Conservation (phyloP, 805 yeast species). For the Yamadazyma scolyti region DNA sequence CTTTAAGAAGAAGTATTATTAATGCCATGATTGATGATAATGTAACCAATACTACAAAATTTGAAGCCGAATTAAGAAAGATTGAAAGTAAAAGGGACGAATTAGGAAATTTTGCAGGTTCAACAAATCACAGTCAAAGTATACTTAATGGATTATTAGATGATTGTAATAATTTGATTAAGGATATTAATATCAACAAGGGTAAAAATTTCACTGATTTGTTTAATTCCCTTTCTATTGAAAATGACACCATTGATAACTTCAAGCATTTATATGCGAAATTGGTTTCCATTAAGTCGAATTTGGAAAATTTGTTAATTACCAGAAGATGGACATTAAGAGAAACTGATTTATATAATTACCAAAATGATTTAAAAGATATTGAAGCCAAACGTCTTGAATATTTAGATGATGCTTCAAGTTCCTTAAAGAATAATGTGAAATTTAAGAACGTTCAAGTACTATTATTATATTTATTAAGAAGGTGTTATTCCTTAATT, state of each 20-base stretch:
- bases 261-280: constrained; percentile 48
- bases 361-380: constrained; percentile 67
- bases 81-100: constrained; percentile 45
- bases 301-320: constrained; percentile 76
- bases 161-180: constrained; percentile 73
- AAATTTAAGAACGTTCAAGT: constrained; percentile 33
- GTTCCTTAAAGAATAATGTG: constrained; percentile 13
- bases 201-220: constrained; percentile 15
- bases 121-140: constrained; percentile 25
- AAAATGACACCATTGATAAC: constrained; percentile 15
- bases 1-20: constrained; percentile 60
- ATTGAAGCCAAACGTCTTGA: constrained; percentile 71
- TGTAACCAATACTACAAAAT: constrained; percentile 7
- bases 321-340: constrained; percentile 98
- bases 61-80: constrained; percentile 21
- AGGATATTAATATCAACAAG: constrained; percentile 56
- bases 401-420: constrained; percentile 11
- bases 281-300: constrained; percentile 62
- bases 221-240: constrained; percentile 14
- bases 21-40: constrained; percentile 23
- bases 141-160: constrained; percentile 74
- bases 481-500: constrained; percentile 88
- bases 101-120: constrained; percentile 47
- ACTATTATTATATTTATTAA: constrained; percentile 67
- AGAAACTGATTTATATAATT: constrained; percentile 87